Evolutionary conservation across 75 land plant species (phyloP), one percentile per base, ranked within the genome.

Genomic region (Selaginella moellendorffii): DNA sequence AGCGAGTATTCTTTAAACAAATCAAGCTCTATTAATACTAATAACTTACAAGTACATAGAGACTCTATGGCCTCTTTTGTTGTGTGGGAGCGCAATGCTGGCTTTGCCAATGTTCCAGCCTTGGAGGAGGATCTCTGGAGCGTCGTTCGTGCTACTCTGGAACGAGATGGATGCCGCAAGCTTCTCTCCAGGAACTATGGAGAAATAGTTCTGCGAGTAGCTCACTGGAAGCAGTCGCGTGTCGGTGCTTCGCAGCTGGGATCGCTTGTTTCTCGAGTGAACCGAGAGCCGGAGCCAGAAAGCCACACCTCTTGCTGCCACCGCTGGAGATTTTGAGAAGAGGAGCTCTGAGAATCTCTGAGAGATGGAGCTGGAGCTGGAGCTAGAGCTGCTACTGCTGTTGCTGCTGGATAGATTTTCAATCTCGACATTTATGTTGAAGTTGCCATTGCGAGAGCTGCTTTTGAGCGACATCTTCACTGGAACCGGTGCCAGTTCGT

Each of bases 151-250:
- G 1, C 78, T 79, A 24, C 71, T 73, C 80, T 79, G 79, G 65
- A 91, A 87, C 1, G 74, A 59, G 30, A 91, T 68, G n/a, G 63
- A 63, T 26, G 87, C 61, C 0, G 71, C 27, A 66, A 81, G 75
- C 14, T 12, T 58, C 74, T 91, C 97, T 18, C 85, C 86, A 18
- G 95, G 97, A 0, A 78, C 81, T 17, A 87, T 52, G 0, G 97
- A 91, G 54, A 91, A 82, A 53, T 83, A 91, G 73, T 91, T 91
- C 36, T 87, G 80, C 5, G 97, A 82, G 61, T 91, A 91, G 65
- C 77, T 85, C 26, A 87, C 97, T 12, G 97, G 93, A n/a, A 91
- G 88, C 30, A 91, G 82, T 62, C 97, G 76, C 5, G 80, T 76
- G 65, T 88, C 93, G 42, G 72, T 75, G 23, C 70, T 79, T 54